Conservation (phyloP, 768 basidiomycete genomes). For the Boletus fagicola region DNA sequence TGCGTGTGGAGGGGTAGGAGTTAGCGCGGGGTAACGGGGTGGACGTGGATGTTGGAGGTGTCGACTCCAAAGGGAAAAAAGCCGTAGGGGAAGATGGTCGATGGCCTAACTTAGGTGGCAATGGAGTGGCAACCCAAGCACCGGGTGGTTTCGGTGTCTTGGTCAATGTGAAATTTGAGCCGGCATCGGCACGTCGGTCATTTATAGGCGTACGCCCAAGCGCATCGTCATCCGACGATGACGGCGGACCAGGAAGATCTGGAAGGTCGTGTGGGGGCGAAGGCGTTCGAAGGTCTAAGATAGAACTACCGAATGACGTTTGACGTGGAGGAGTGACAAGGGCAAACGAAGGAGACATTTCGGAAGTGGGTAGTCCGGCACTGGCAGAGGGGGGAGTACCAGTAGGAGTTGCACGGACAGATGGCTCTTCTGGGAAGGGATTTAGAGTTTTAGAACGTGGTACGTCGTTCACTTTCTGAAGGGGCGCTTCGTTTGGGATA, state of each 20-base stretch:
- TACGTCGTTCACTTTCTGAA: slow-evolving; percentile 22
- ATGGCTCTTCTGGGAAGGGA: slow-evolving; percentile 2
- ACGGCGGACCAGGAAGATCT: slow-evolving; percentile 65
- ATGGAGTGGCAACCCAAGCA: slow-evolving; percentile 44
- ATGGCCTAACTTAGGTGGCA: slow-evolving; percentile 21
- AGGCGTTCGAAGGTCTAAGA: slow-evolving; percentile 56
- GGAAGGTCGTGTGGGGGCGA: slow-evolving; percentile 62
- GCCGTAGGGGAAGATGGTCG: slow-evolving; percentile 18
- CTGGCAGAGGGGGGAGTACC: slow-evolving; percentile 22
- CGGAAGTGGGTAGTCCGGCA: slow-evolving; percentile 1
- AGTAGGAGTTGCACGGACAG: slow-evolving; percentile 24
- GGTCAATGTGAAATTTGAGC: slow-evolving; percentile 32
- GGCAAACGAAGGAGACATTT: slow-evolving; percentile 18
- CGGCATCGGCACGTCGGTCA: slow-evolving; percentile 13
- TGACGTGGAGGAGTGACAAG: slow-evolving; percentile 51
- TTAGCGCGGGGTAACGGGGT: slow-evolving; percentile 23
- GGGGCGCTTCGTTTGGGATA: slow-evolving; percentile 13
- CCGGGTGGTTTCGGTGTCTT: slow-evolving; percentile 50
- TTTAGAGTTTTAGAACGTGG: slow-evolving; percentile 8
- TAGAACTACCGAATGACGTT: slow-evolving; percentile 40
- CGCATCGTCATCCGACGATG: slow-evolving; percentile 50
- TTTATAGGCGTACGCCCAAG: slow-evolving; percentile 25
- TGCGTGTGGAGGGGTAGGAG: slow-evolving; percentile 12
- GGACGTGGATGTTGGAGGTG: slow-evolving; percentile 26
- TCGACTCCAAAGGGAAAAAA: slow-evolving; percentile 25